Percentiles rank a stretch among this genome's conserved stretches.
Conservation (phyloP, 345 rosid genomes). For the Bretschneidera sinensis region DNA sequence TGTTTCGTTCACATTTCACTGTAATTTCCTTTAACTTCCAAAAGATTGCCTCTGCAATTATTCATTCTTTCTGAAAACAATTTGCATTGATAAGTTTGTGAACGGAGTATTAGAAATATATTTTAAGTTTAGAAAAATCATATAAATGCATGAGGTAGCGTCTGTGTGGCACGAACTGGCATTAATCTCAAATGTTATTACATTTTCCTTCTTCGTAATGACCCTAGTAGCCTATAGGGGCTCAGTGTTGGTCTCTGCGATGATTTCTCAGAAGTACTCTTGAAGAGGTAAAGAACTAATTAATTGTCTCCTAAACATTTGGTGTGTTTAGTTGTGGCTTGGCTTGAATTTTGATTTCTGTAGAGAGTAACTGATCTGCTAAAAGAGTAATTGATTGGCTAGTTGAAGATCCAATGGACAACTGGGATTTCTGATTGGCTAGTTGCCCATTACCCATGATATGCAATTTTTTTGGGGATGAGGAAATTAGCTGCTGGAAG, state of each 20-base stretch:
- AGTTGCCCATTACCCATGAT: neutral
- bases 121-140: constrained; percentile 1
- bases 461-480: neutral
- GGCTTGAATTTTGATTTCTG: neutral
- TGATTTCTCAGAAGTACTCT: too few relatives aligned
- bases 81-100: neutral
- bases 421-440: neutral
- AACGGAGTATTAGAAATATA: neutral
- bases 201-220: neutral
- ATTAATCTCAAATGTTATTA: neutral
- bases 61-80: neutral
- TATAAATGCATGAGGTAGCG: neutral
- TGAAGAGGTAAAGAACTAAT: too few relatives aligned
- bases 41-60: neutral
- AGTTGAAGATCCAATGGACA: neutral
- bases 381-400: too few relatives aligned
- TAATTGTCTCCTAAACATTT: too few relatives aligned
- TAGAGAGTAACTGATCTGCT: neutral
- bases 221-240: neutral
- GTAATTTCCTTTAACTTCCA: constrained; percentile 42
- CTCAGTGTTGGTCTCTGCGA: too few relatives aligned
- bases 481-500: neutral
- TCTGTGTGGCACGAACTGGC: constrained; percentile 11
- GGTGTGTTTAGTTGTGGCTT: too few relatives aligned
- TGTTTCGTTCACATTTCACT: constrained; percentile 84